Conservation (phyloP, 768 basidiomycete genomes). For the Termitomyces sp. region DNA sequence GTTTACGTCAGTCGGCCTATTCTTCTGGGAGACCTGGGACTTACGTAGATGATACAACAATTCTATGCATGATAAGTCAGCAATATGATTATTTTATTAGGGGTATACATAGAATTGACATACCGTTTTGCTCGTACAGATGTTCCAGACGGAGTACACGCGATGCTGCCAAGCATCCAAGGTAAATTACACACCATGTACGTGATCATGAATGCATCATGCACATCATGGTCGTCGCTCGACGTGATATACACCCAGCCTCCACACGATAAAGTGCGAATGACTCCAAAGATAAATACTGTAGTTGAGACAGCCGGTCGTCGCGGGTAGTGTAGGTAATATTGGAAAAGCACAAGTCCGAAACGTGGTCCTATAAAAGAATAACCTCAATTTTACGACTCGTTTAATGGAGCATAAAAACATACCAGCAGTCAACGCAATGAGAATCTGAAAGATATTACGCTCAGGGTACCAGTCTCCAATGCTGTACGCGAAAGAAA, state of each 20-base stretch:
- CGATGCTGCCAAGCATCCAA: constrained; percentile 80
- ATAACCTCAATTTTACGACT: neutral
- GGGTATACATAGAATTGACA: constrained; percentile 6
- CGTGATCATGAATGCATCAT: constrained; percentile 85
- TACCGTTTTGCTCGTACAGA: constrained; percentile 54
- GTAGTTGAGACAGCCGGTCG: constrained; percentile 43
- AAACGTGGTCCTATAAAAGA: constrained; percentile 65
- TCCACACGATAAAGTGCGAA: constrained; percentile 79
- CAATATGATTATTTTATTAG: neutral
- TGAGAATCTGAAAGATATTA: constrained; percentile 82
- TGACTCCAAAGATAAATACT: constrained; percentile 58
- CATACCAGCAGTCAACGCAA: constrained; percentile 75
- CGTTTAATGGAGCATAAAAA: neutral
- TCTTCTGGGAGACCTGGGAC: constrained; percentile 14
- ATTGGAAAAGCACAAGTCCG: constrained; percentile 59
- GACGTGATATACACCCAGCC: constrained; percentile 94
- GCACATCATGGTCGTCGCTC: constrained; percentile 75
- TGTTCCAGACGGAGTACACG: constrained; percentile 45
- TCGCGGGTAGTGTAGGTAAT: constrained; percentile 48
- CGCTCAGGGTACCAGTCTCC: constrained; percentile 91
- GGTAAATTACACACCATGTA: constrained; percentile 85
- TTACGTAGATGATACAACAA: constrained; percentile 49
- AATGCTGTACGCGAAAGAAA: constrained; percentile 44
- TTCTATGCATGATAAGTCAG: constrained; percentile 31
- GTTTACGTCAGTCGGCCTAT: neutral